Conservation (phyloP, 2,329 filamentous ascomycete genomes). For the Aureobasidium sp. region DNA sequence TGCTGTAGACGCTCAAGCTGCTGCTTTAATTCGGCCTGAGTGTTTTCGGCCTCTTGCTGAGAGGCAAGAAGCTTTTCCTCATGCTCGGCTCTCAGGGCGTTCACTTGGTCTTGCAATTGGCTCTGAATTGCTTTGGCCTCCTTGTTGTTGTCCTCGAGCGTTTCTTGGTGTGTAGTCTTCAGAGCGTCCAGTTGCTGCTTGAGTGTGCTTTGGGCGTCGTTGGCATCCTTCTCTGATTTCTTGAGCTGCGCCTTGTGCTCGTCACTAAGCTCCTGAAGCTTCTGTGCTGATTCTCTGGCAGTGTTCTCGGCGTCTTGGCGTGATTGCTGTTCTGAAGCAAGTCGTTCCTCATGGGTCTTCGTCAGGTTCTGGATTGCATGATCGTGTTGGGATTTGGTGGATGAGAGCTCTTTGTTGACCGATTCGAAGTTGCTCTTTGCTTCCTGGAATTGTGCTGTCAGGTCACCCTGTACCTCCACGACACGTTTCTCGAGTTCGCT, state of each 20-base stretch:
- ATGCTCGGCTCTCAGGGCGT: conserved; percentile 7
- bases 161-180: conserved; percentile 11
- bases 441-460: neutral
- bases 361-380: neutral
- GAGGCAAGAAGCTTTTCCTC: conserved; percentile 11
- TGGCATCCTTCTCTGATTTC: neutral
- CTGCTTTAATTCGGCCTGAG: neutral
- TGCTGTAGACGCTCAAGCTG: neutral
- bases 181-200: conserved; percentile 9
- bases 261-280: neutral
- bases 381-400: neutral
- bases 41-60: conserved; percentile 7
- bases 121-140: conserved; percentile 5
- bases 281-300: neutral
- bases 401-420: neutral
- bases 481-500: neutral
- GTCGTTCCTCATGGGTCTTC: neutral
- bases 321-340: neutral
- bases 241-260: neutral
- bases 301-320: neutral
- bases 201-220: neutral
- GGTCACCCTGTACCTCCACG: neutral
- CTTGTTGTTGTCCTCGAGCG: neutral
- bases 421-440: neutral
- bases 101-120: neutral